A percentile compares a stretch with the other conserved stretches of the same genome.
These are phyloP conservation scores for Beauveria varroae DNA, from an alignment of 2,329 filamentous ascomycete genomes.

Conservation along the genomic window DNA sequence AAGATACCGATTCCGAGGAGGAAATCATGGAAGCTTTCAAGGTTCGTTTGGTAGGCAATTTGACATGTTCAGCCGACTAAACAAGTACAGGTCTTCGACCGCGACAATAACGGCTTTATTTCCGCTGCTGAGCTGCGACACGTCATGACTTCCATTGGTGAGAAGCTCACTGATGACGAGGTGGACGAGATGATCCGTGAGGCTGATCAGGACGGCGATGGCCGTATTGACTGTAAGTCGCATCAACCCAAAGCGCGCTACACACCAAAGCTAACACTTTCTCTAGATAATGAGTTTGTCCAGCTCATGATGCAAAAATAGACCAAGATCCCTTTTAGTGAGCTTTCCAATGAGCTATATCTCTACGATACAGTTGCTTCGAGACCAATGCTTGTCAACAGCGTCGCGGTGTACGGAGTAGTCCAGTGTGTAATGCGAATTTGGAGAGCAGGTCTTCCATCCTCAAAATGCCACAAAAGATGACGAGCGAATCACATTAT, in stretches of 20 bases:
- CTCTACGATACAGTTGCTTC: not conserved
- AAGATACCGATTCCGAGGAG: constrained; percentile 86
- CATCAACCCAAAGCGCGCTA: not conserved
- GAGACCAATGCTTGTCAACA: not conserved
- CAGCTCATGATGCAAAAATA: constrained; percentile 97
- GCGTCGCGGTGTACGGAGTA: not conserved
- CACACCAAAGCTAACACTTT: not conserved
- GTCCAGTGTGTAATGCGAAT: not conserved
- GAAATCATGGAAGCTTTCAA: constrained; percentile 88
- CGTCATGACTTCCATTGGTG: constrained; percentile 87
- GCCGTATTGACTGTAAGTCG: constrained; percentile 74
- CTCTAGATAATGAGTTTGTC: constrained; percentile 79
- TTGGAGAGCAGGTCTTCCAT: not conserved
- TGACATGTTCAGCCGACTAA: not conserved
- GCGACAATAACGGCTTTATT: constrained; percentile 88
- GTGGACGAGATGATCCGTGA: constrained; percentile 92
- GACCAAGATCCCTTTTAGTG: constrained; percentile 16
- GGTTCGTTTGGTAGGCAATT: constrained; percentile 34
- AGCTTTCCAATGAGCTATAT: not conserved
- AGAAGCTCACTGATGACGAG: constrained; percentile 86
- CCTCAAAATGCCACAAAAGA: not conserved
- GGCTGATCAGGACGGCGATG: constrained; percentile 83
- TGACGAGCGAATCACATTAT: not conserved
- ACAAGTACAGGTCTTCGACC: constrained; percentile 60
- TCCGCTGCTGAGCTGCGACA: constrained; percentile 81